Base-by-base conservation (phyloP, 305 asterid species). In the Fraxinus paxiana region DNA sequence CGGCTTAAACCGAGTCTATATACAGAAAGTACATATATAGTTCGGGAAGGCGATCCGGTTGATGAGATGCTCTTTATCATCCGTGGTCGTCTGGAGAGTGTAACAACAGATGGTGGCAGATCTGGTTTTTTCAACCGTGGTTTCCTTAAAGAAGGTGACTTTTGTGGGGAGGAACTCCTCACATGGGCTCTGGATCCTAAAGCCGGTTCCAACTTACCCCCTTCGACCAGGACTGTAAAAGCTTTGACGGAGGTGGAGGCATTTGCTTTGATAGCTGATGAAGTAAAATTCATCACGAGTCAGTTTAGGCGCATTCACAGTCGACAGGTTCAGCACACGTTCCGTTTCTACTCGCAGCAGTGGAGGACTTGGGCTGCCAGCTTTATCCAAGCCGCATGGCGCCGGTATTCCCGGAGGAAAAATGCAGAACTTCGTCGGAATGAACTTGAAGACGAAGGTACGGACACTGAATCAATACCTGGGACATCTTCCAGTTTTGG, bases 361-460 rank as follows among this genome's bases (percentile, higher is more conserved):
- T 96, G 98, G 98, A 88, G 99, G 86, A 92, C 98, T 28, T 96
- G 99, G 99, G 99, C 97, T 0, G 95, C 99, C 79, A 94, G 92
- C 41, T 94, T 90, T 30, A 96, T 96, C 74, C 99, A 96, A 83
- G 98, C 97, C 3, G 92, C 97, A 0, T 96, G 98, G 98, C 87
- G 97, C 1, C 88, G 97, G 15, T 88, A 91, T 82, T 56, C 86
- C 0, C 83, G 96, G 79, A 89, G 98, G 87, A 95, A 91, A 78
- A 82, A 78, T 12, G 86, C 83, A 0, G 98, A 93, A 78, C 84
- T 91, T 67, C 86, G 88, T 15, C 85, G 80, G 72, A 85, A 51
- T 71, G 94, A 89, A 76, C 56, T 76, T 72, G 95, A 88, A 34
- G 91, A 84, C 17, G 92, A 84, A 28, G 88, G 85, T 63, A 73